These are phyloP conservation scores for Suhomyces atakaporum DNA, from an alignment of 1,139 yeast species.

Conservation along the genomic window DNA sequence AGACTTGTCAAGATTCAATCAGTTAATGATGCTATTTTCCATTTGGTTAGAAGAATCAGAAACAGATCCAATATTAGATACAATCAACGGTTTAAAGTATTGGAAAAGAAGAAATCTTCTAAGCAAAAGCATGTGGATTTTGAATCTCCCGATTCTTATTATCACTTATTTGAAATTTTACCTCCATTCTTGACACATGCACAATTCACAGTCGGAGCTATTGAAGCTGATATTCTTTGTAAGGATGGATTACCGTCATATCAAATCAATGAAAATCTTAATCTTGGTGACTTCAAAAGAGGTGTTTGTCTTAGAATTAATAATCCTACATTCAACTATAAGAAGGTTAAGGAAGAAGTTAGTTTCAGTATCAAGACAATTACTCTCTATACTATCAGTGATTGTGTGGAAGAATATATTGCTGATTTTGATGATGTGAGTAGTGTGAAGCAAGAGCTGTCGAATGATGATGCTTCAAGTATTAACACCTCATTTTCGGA, in stretches of 20 bases:
- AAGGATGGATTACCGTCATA: slow-evolving; percentile 46
- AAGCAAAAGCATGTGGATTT: slow-evolving; percentile 1
- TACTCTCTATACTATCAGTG: slow-evolving; percentile 43
- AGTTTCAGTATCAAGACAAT: slow-evolving; percentile 22
- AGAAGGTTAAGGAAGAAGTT: slow-evolving; percentile 25
- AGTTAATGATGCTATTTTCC: slow-evolving; percentile 42
- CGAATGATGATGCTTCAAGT: slow-evolving; percentile 39
- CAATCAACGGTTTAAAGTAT: slow-evolving; percentile 13
- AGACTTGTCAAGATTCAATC: slow-evolving; percentile 36
- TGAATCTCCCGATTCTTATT: slow-evolving; percentile 12
- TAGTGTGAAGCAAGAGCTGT: slow-evolving; percentile 12
- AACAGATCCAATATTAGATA: slow-evolving; percentile 36
- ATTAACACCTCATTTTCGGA: slow-evolving; percentile 31
- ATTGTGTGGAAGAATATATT: slow-evolving; percentile 37
- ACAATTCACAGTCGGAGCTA: slow-evolving; percentile 26
- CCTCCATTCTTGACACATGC: slow-evolving; percentile 33
- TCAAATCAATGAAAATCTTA: slow-evolving; percentile 30
- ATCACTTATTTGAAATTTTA: slow-evolving; percentile 33
- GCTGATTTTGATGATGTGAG: slow-evolving; percentile 38
- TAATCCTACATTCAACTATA: slow-evolving; percentile 27
- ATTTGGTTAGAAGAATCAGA: slow-evolving; percentile 36
- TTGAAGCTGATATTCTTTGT: slow-evolving; percentile 42
- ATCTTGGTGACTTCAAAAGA: slow-evolving; percentile 42
- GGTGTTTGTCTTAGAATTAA: slow-evolving; percentile 38
- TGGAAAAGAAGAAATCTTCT: slow-evolving; percentile 1